Conservation (phyloP, 441 rosid genomes). For the Arabidopsis hybrid region DNA sequence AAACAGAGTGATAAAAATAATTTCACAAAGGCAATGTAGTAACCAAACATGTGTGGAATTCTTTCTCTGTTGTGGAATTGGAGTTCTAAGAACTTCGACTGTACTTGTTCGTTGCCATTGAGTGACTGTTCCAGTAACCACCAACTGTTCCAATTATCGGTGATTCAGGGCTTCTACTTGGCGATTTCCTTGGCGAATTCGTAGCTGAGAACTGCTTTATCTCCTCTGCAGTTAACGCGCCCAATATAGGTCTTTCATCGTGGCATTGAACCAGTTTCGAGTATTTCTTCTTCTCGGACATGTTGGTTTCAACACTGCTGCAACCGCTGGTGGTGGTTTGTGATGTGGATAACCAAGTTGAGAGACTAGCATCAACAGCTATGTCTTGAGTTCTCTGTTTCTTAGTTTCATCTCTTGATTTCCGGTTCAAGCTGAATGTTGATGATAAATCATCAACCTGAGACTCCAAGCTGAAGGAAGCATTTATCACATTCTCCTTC, state of each 20-base stretch:
- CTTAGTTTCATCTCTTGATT: constrained; percentile 39
- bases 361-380: constrained; percentile 91
- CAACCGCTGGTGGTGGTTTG: constrained; percentile 45
- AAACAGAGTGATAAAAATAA: background rate
- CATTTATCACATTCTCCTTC: constrained; percentile 59
- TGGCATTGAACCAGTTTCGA: constrained; percentile 56
- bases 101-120: constrained; percentile 65
- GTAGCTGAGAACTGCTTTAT: constrained; percentile 67
- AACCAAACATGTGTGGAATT: constrained; percentile 14
- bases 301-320: constrained; percentile 37
- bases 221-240: constrained; percentile 70
- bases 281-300: constrained; percentile 49
- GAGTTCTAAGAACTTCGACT: constrained; percentile 30
- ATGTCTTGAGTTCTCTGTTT: constrained; percentile 58
- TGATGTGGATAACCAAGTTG: constrained; percentile 74
- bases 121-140: constrained; percentile 69
- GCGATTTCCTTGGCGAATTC: constrained; percentile 66
- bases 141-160: constrained; percentile 80
- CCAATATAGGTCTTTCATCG: constrained; percentile 69
- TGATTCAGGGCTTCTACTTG: constrained; percentile 74
- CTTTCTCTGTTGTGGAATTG: constrained; percentile 9
- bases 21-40: constrained; percentile 19
- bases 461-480: constrained; percentile 48
- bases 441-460: constrained; percentile 44
- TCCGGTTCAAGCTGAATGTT: constrained; percentile 34